A percentile compares a stretch with the other conserved stretches of the same genome.
Evolutionary conservation across 192 early-diverging fungal species (phyloP).

Genomic region (Funneliformis geosporum): DNA sequence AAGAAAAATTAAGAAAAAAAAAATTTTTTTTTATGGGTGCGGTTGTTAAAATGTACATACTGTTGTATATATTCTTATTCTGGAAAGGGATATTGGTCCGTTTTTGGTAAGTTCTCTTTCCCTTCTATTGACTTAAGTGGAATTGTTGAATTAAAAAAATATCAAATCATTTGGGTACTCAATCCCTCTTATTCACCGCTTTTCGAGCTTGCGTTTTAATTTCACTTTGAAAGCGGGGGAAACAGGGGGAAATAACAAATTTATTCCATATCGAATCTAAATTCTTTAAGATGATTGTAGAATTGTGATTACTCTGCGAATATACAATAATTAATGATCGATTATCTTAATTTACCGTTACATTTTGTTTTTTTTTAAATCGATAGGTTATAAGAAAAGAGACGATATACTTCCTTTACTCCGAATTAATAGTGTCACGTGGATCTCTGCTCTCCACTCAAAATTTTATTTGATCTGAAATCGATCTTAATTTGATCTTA

Average conservation of each 20-base stretch:
- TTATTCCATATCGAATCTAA: background rate
- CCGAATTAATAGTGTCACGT: no score
- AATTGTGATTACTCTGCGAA: background rate
- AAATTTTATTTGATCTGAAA: no score
- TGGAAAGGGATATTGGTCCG: no score
- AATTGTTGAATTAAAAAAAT: background rate
- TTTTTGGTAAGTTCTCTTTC: background rate
- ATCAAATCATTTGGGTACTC: background rate
- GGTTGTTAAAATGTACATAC: no score
- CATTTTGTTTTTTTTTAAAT: no score
- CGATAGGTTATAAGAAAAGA: no score
- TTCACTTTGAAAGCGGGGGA: constrained; percentile 16
- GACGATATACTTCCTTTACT: no score
- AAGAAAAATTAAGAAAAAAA: background rate
- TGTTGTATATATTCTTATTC: no score
- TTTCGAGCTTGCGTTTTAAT: background rate
- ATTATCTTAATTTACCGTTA: no score
- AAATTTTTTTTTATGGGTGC: no score
- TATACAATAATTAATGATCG: background rate
- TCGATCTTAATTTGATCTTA: no score
- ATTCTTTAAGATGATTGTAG: background rate
- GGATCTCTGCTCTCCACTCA: no score
- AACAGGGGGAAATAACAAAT: constrained; percentile 3
- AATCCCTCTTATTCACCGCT: constrained; percentile 25
- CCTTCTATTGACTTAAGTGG: background rate